A percentile compares a stretch with the other conserved stretches of the same genome.
These are phyloP conservation scores for Eucalyptus microcorys DNA, from an alignment of 345 rosid species.

Conservation along the genomic window DNA sequence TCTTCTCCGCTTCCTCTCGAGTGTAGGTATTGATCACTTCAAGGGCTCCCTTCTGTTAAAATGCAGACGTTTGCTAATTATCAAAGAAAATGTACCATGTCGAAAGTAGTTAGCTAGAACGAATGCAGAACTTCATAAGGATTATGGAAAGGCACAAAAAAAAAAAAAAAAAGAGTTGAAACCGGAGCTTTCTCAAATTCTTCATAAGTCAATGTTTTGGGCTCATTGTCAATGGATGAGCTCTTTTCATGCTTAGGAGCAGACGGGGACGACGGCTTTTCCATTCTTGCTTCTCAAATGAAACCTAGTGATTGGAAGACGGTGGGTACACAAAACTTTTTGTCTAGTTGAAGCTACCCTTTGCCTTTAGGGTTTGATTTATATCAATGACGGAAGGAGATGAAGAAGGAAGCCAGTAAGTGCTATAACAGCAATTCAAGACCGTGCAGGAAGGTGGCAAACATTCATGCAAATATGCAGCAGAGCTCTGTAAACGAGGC, in stretches of 20 bases:
- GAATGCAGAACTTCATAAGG: background rate
- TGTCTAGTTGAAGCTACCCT: background rate
- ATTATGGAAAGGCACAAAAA: background rate
- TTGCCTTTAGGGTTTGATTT: background rate
- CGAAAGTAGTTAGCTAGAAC: background rate
- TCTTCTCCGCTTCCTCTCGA: background rate
- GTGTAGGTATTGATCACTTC: background rate
- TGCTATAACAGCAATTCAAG: background rate
- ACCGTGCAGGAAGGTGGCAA: background rate
- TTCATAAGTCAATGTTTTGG: background rate
- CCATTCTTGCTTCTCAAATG: background rate
- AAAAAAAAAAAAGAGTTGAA: background rate
- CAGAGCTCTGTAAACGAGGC: background rate
- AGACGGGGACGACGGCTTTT: background rate
- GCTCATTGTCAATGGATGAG: background rate
- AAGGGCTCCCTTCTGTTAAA: background rate
- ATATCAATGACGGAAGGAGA: background rate
- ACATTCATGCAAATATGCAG: background rate
- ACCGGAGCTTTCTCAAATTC: background rate
- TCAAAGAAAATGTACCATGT: background rate
- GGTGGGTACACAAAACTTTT: background rate
- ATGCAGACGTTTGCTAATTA: background rate
- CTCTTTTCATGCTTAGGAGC: background rate
- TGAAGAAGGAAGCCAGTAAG: background rate
- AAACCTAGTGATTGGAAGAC: background rate